These are phyloP conservation scores for Colletotrichum sp. DNA, from an alignment of 2,329 filamentous ascomycete species.

Conservation along the genomic window DNA sequence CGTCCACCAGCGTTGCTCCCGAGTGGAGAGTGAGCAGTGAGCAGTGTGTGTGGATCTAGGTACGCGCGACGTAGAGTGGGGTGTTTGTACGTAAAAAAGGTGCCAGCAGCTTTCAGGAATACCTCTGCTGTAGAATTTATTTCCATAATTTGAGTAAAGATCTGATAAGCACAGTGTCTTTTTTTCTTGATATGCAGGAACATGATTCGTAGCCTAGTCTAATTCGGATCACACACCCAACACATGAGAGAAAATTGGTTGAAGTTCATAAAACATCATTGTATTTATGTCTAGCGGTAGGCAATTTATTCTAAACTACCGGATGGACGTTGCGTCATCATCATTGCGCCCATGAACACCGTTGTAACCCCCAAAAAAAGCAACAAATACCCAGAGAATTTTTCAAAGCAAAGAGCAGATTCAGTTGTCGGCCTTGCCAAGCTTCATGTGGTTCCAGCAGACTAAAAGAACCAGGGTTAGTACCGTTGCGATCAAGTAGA, in stretches of 20 bases:
- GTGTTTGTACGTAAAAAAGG: not conserved
- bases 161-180: not conserved
- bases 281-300: not conserved
- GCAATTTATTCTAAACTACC: not conserved
- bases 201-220: not conserved
- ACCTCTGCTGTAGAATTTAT: not conserved
- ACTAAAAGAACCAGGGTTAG: conserved; percentile 41
- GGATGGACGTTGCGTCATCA: not conserved
- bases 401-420: not conserved
- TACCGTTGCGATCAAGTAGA: not conserved
- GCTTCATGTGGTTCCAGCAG: conserved; percentile 59
- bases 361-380: not conserved
- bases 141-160: not conserved
- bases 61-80: not conserved
- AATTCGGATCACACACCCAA: not conserved
- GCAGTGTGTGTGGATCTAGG: not conserved
- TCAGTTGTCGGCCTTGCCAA: conserved; percentile 31
- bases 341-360: conserved; percentile 13
- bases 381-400: not conserved
- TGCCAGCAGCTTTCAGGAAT: not conserved
- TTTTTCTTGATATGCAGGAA: not conserved
- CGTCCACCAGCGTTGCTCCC: not conserved
- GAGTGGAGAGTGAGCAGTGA: not conserved
- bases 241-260: not conserved
- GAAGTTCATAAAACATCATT: not conserved